Conservation (phyloP, 148 eudicot genomes). For the Arctostaphylos glauca region DNA sequence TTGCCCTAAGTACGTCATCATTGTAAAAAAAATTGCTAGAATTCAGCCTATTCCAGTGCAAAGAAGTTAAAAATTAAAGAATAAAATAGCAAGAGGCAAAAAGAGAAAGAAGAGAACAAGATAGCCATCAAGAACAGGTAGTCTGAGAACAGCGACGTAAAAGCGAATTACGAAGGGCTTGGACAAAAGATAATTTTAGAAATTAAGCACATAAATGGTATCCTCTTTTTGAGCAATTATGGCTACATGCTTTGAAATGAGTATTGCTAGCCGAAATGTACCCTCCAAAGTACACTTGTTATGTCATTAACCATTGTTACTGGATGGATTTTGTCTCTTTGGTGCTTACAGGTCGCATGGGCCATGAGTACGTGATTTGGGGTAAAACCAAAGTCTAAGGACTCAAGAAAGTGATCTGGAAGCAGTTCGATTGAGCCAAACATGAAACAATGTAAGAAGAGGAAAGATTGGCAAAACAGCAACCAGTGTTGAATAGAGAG, state of each 20-base stretch:
- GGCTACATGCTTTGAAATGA: neutral
- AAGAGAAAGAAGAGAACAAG: neutral
- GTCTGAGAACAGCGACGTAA: neutral
- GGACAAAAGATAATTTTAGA: neutral
- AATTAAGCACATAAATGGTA: neutral
- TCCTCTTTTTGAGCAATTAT: neutral
- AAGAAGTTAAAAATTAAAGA: neutral
- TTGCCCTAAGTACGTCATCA: neutral
- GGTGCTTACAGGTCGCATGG: no score
- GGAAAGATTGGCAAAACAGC: no score
- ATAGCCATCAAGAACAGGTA: neutral
- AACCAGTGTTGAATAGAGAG: no score
- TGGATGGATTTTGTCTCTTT: no score
- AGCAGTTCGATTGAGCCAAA: no score
- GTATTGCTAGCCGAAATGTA: no score
- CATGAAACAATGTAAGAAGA: no score
- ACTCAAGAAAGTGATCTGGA: no score
- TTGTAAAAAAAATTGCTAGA: neutral
- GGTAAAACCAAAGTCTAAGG: no score
- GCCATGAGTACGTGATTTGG: no score
- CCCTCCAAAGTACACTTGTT: no score
- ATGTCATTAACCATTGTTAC: no score
- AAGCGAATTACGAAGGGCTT: neutral
- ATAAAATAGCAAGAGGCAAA: neutral
- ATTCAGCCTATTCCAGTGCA: neutral